Evolutionary conservation across 345 rosid species (phyloP), one percentile per base, ranked within the genome.

Genomic region (Linum tenue): DNA sequence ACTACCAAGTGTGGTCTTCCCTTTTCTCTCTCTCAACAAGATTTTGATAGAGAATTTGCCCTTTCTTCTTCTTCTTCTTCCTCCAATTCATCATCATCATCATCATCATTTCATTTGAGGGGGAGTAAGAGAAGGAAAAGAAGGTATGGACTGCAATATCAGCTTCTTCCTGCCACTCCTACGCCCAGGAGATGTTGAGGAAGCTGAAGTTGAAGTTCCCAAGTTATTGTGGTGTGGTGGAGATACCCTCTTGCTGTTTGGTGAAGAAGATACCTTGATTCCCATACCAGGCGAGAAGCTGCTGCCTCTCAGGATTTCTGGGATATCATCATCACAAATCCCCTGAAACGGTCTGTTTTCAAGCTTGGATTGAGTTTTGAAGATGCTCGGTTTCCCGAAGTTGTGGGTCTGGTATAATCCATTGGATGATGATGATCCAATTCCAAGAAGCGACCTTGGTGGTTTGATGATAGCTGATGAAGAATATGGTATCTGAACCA

Each of bases 161-260:
- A 95, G 72, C 82, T 87, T 95, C 77, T 87, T 95, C 77, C 98
- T 81, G 66, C 97, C 92, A 44, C 88, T 82, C 80, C 83, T 74
- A 53, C 62, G 82, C 57, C 81, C 82, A 1, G 91, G 86, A 51
- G 86, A 81, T 37, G 53, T 43, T 4, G 31, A 22, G 31, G 31
- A 22, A 22, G 31, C 31, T 22, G 31, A 22, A 1, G 50, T 48
- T 48, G 53, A 48, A 9, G 87, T 79, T 17, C 91, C 85, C 3
- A 84, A 72, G 72, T 78, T 78, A 2, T 64, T 62, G 16, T 85
- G 83, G 22, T 85, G 83, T 35, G 96, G 97, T 22, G 95, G 96
- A 75, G 98, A 91, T 65, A 95, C 85, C 85, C 99, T 89, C 86
- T 91, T 95, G 74, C 91, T 77, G 79, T 91, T 95, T 44, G 99